phyloP scores from a whole-genome alignment of 495 filamentous ascomycete genomes.

The Aspergillus biplanus region DNA sequence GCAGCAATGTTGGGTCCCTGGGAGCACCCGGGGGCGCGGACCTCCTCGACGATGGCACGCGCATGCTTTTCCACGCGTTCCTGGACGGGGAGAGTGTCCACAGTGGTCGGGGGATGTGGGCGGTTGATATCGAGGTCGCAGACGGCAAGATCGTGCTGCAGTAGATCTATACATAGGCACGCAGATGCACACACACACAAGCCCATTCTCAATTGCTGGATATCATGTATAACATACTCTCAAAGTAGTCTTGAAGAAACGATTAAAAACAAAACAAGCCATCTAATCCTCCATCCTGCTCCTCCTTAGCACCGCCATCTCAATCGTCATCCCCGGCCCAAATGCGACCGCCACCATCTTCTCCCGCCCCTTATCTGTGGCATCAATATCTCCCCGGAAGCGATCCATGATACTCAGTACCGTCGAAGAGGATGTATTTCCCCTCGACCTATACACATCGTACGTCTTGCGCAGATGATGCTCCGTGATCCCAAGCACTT shows the following conservation, averaged over 20 bases:
- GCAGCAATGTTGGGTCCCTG: background rate
- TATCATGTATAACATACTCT: background rate
- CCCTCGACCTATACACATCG: background rate
- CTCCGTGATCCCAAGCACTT: background rate
- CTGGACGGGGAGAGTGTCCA: constrained; percentile 2
- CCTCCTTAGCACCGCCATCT: constrained; percentile 10
- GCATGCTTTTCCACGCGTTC: constrained; percentile 6
- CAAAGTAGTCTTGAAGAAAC: background rate
- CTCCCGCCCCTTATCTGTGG: background rate
- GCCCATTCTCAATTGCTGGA: background rate
- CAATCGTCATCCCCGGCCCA: constrained; percentile 9
- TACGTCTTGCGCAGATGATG: constrained; percentile 5
- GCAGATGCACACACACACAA: too few species aligned
- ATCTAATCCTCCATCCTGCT: background rate
- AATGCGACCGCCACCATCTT: background rate
- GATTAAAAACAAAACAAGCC: too few species aligned
- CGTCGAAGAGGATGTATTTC: constrained; percentile 6
- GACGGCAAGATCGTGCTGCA: constrained; percentile 8
- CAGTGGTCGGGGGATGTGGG: constrained; percentile 7
- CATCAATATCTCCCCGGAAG: background rate
- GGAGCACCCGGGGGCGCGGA: constrained; percentile 6
- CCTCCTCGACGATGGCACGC: background rate
- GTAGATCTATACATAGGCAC: background rate
- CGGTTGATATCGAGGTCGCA: background rate
- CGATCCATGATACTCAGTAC: constrained; percentile 10